phyloP scores from a whole-genome alignment of 2,329 filamentous ascomycete genomes.

The Penicillium sp. region DNA sequence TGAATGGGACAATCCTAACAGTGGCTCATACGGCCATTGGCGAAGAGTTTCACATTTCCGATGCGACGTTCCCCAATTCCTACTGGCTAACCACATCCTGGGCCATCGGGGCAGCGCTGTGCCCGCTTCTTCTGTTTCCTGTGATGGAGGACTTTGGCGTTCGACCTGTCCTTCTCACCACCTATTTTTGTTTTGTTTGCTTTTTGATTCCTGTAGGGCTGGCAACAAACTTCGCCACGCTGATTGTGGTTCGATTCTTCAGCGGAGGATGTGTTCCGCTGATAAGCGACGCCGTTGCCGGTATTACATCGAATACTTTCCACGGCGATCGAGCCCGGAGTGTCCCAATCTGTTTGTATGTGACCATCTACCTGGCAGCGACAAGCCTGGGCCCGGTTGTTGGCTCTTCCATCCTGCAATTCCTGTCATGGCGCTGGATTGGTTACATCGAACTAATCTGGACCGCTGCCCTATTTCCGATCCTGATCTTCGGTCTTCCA shows the following conservation, averaged over 20 bases:
- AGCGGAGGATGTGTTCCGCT: slow-evolving; percentile 44
- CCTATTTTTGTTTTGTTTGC: background rate
- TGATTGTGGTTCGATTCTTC: slow-evolving; percentile 45
- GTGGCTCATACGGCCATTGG: background rate
- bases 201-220: slow-evolving; percentile 40
- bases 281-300: slow-evolving; percentile 40
- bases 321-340: slow-evolving; percentile 37
- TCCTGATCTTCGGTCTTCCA: slow-evolving; percentile 40
- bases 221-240: slow-evolving; percentile 45
- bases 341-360: slow-evolving; percentile 41
- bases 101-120: background rate
- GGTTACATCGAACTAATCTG: slow-evolving; percentile 43
- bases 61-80: background rate
- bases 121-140: background rate
- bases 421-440: slow-evolving; percentile 41
- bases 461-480: slow-evolving; percentile 39
- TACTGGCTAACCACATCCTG: background rate
- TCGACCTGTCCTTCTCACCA: background rate
- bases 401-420: slow-evolving; percentile 35
- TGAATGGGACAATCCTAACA: background rate
- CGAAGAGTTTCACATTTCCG: background rate
- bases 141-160: background rate
- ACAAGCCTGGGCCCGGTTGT: slow-evolving; percentile 44
- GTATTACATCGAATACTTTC: slow-evolving; percentile 37
- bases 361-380: slow-evolving; percentile 40